A percentile compares a stretch with the other conserved stretches of the same genome.
Evolutionary conservation across 2,329 filamentous ascomycete species (phyloP).

Genomic region (Mycogone perniciosa): DNA sequence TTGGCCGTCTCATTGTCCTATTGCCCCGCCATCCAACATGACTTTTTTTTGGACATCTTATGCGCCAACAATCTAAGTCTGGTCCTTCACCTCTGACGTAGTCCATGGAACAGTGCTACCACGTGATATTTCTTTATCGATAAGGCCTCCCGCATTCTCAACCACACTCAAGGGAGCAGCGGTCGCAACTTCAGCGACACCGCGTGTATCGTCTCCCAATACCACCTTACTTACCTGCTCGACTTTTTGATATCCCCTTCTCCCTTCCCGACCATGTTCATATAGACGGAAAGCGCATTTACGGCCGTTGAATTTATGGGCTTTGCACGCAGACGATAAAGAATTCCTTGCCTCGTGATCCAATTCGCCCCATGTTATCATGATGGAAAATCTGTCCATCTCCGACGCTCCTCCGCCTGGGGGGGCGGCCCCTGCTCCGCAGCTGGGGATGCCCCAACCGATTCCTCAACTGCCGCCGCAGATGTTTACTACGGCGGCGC

Average conservation of each 20-base stretch:
- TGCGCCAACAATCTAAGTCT: not conserved
- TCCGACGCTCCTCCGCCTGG: slow-evolving; percentile 41
- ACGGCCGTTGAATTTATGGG: slow-evolving; percentile 7
- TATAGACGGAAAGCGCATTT: not conserved
- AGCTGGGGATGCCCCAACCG: slow-evolving; percentile 34
- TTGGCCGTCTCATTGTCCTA: slow-evolving; percentile 11
- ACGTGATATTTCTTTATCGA: slow-evolving; percentile 11
- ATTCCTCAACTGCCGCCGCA: slow-evolving; percentile 72
- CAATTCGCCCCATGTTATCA: slow-evolving; percentile 19
- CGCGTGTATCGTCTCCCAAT: no score
- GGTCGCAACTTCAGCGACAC: not conserved
- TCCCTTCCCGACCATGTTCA: slow-evolving; percentile 1
- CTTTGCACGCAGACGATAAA: not conserved
- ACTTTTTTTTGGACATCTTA: not conserved
- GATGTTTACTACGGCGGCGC: slow-evolving; percentile 97
- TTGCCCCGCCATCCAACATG: not conserved
- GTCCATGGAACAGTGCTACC: not conserved
- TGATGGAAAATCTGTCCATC: slow-evolving; percentile 50
- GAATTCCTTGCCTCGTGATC: not conserved
- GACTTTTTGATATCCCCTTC: not conserved
- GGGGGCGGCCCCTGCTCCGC: slow-evolving; percentile 22
- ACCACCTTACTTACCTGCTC: no score
- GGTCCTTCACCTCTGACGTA: slow-evolving; percentile 1
- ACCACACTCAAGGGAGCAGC: slow-evolving; percentile 1
- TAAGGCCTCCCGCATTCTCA: slow-evolving; percentile 2